Percentiles rank a stretch among this genome's conserved stretches.
phyloP scores from a whole-genome alignment of 2,329 filamentous ascomycete species.

The Xylariaceae sp. region DNA sequence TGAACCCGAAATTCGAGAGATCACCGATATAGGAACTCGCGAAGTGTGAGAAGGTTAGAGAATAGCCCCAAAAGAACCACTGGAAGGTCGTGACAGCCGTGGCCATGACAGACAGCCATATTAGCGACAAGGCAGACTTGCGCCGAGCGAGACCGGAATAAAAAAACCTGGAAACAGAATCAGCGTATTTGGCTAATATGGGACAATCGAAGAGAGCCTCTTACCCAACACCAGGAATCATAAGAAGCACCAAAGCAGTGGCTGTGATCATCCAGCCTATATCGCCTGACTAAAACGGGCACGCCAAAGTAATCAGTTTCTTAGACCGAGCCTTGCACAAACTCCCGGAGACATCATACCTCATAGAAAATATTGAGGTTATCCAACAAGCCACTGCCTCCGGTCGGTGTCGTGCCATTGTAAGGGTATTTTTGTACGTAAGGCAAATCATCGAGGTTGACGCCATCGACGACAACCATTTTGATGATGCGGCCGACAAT shows the following conservation, averaged over 20 bases:
- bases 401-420: constrained; percentile 61
- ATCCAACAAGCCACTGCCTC: constrained; percentile 63
- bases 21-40: constrained; percentile 74
- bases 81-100: constrained; percentile 81
- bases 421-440: constrained; percentile 51
- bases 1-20: constrained; percentile 75
- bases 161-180: constrained; percentile 60
- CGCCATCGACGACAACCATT: constrained; percentile 35
- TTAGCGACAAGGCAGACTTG: constrained; percentile 83
- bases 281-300: constrained; percentile 59
- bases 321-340: constrained; percentile 19
- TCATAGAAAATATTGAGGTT: constrained; percentile 78
- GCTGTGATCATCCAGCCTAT: constrained; percentile 80
- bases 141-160: constrained; percentile 85
- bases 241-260: constrained; percentile 79
- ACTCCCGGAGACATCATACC: constrained; percentile 39
- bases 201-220: constrained; percentile 21
- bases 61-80: constrained; percentile 95
- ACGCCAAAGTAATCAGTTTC: constrained; percentile 13
- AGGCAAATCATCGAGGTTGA: constrained; percentile 41
- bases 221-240: constrained; percentile 85
- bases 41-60: constrained; percentile 74
- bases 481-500: constrained; percentile 13
- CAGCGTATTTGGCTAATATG: constrained; percentile 6
- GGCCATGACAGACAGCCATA: constrained; percentile 88